phyloP scores from a whole-genome alignment of 345 rosid species.

The Ricinus communis region DNA sequence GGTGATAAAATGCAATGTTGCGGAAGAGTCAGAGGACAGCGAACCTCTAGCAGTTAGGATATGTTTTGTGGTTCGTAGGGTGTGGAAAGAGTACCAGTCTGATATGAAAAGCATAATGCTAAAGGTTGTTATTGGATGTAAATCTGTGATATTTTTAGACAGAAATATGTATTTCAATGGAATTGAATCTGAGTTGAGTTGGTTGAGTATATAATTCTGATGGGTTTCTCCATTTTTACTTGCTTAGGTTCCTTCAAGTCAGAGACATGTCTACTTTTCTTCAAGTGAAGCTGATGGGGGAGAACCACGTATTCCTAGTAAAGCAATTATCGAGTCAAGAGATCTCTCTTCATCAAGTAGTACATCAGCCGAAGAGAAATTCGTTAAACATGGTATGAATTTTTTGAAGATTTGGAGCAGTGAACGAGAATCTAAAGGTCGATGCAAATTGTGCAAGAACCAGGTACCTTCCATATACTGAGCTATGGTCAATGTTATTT shows the following conservation, averaged over 20 bases:
- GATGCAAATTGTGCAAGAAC: slow-evolving; percentile 72
- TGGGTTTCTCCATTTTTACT: slow-evolving; percentile 12
- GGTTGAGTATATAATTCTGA: slow-evolving; percentile 5
- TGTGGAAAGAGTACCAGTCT: slow-evolving; percentile 84
- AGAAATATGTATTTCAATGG: neutral
- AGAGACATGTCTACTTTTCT: slow-evolving; percentile 71
- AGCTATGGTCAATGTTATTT: slow-evolving; percentile 11
- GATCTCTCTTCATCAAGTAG: slow-evolving; percentile 61
- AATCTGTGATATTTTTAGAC: neutral
- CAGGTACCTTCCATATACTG: slow-evolving; percentile 47
- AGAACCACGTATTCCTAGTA: slow-evolving; percentile 39
- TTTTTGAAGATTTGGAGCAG: slow-evolving; percentile 90
- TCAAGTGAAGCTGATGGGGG: slow-evolving; percentile 62
- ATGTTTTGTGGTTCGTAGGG: slow-evolving; percentile 71
- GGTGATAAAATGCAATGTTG: slow-evolving; percentile 75
- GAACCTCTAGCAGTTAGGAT: slow-evolving; percentile 84
- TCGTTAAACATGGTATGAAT: slow-evolving; percentile 70
- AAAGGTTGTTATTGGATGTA: slow-evolving; percentile 51
- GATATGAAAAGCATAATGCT: slow-evolving; percentile 52
- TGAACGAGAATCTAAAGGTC: slow-evolving; percentile 65
- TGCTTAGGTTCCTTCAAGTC: slow-evolving; percentile 90
- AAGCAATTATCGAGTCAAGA: slow-evolving; percentile 56
- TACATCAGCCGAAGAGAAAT: slow-evolving; percentile 50
- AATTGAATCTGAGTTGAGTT: neutral
- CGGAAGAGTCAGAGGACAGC: slow-evolving; percentile 50